Evolutionary conservation across 768 basidiomycete species (phyloP).

Genomic region (Suillus subluteus): DNA sequence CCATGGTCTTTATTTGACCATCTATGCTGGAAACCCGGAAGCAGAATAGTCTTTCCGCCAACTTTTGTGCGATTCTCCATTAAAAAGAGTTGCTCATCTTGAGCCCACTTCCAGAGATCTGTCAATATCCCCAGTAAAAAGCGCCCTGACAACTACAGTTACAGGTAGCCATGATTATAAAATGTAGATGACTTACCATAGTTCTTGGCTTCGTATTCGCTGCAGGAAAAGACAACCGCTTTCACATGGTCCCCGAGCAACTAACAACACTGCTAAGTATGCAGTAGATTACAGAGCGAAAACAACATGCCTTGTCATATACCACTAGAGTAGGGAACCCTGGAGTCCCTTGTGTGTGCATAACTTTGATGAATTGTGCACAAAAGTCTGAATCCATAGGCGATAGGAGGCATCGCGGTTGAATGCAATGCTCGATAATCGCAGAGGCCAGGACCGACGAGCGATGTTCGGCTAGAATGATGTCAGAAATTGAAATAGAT

Average conservation of each 20-base stretch:
- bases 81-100: conserved; percentile 72
- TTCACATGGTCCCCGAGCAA: conserved; percentile 85
- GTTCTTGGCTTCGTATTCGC: conserved; percentile 95
- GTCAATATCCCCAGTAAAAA: conserved; percentile 81
- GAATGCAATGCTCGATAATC: conserved; percentile 89
- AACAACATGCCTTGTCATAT: conserved; percentile 71
- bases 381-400: conserved; percentile 97
- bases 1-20: conserved; percentile 48
- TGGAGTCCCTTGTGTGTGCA: conserved; percentile 88
- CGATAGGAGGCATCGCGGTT: conserved; percentile 90
- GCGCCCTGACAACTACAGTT: conserved; percentile 57
- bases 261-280: conserved; percentile 43
- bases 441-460: conserved; percentile 56
- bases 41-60: conserved; percentile 58
- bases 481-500: background rate
- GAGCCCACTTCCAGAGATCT: conserved; percentile 81
- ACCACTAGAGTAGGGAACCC: conserved; percentile 85
- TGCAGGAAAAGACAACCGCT: conserved; percentile 87
- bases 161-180: conserved; percentile 7
- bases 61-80: conserved; percentile 70
- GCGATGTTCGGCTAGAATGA: conserved; percentile 34
- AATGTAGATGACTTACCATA: conserved; percentile 60
- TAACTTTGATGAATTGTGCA: conserved; percentile 84
- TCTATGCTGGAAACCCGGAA: conserved; percentile 71
- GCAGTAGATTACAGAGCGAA: background rate